Conservation (phyloP, 2,329 filamentous ascomycete genomes). For the Plectosphaerella cucumerina region DNA sequence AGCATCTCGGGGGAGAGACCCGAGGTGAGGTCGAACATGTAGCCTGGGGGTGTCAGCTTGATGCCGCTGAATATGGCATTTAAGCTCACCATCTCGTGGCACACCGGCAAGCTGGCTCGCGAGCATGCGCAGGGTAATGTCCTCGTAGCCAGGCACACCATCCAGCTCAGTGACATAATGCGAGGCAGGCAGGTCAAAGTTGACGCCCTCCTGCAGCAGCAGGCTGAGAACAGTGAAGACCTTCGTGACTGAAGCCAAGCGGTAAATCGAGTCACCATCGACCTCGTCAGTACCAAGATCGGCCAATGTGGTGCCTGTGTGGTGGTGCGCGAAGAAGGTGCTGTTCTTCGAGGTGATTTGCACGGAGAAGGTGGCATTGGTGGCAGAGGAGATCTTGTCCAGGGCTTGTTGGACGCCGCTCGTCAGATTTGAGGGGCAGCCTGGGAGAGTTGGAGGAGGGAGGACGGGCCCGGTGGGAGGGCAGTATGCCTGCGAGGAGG, state of each 20-base stretch:
- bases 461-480: constrained; percentile 1
- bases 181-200: constrained; percentile 4
- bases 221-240: constrained; percentile 32
- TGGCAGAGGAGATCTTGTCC: constrained; percentile 15
- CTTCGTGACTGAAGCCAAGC: constrained; percentile 37
- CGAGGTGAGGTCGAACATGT: constrained; percentile 8
- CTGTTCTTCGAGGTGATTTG: constrained; percentile 35
- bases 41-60: constrained; percentile 5
- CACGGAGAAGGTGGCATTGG: constrained; percentile 32
- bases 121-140: constrained; percentile 12
- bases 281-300: constrained; percentile 18
- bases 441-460: background rate
- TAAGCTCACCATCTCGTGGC: constrained; percentile 10
- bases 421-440: background rate
- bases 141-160: constrained; percentile 22
- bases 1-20: constrained; percentile 1
- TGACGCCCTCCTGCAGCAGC: constrained; percentile 21
- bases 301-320: constrained; percentile 27
- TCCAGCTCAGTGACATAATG: constrained; percentile 13
- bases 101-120: constrained; percentile 14
- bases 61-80: background rate
- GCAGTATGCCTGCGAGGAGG: background rate
- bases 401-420: background rate
- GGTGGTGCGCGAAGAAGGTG: constrained; percentile 32
- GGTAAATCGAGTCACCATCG: constrained; percentile 35